Conservation (phyloP, 2,329 filamentous ascomycete genomes). For the Pseudogymnoascus sp. region DNA sequence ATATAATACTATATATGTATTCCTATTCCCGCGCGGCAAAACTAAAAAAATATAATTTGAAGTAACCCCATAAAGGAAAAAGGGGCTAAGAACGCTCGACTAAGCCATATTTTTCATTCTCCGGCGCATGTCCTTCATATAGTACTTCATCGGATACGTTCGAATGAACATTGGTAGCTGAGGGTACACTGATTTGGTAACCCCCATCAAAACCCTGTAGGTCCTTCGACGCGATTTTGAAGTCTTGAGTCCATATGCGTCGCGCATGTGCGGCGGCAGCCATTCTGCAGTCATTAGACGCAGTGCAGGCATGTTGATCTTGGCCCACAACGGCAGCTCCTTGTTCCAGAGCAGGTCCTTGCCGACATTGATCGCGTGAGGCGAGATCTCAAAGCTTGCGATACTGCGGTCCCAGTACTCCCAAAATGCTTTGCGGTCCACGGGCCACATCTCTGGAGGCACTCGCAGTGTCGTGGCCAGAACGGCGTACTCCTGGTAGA, state of each 20-base stretch:
- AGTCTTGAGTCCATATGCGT: conserved; percentile 22
- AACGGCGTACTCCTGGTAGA: conserved; percentile 26
- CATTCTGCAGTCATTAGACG: conserved; percentile 21
- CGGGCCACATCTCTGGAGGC: conserved; percentile 27
- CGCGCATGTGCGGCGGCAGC: conserved; percentile 22
- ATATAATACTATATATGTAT: not conserved
- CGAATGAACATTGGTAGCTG: conserved; percentile 27
- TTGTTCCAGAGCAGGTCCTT: conserved; percentile 23
- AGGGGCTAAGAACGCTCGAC: no score
- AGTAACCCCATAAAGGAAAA: not conserved
- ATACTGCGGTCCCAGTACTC: conserved; percentile 27
- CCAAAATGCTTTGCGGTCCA: conserved; percentile 23
- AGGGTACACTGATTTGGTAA: conserved; percentile 28
- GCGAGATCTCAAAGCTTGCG: conserved; percentile 22
- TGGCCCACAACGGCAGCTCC: conserved; percentile 21
- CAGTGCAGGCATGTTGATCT: conserved; percentile 20
- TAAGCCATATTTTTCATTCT: conserved; percentile 2
- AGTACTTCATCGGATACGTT: conserved; percentile 20
- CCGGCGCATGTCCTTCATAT: conserved; percentile 24
- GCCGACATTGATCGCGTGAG: conserved; percentile 25
- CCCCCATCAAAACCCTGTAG: not conserved
- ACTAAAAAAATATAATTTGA: not conserved
- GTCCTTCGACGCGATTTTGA: not conserved
- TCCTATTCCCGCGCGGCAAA: not conserved
- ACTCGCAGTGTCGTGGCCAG: conserved; percentile 28